Evolutionary conservation across 169 alveolate species (phyloP).

Genomic region (Cryptosporidium meleagridis): DNA sequence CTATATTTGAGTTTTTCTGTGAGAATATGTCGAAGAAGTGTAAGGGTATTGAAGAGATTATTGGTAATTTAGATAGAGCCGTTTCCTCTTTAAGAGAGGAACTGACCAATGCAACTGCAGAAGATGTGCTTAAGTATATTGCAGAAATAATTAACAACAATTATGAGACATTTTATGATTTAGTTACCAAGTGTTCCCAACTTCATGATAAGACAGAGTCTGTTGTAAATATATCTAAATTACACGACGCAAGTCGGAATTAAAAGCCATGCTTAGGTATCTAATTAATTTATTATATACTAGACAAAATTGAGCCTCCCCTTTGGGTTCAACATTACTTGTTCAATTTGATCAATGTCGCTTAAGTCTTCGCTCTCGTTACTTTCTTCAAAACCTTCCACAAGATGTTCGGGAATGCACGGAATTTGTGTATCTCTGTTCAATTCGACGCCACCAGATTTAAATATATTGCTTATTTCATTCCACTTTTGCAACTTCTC

Average conservation of each 20-base stretch:
- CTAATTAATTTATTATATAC: constrained; percentile 7
- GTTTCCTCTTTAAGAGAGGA: constrained; percentile 62
- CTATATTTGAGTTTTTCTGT: constrained; percentile 70
- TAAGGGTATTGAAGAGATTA: constrained; percentile 41
- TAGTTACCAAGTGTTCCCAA: constrained; percentile 52
- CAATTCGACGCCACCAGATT: neutral
- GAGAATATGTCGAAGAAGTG: constrained; percentile 65
- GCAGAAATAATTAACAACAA: constrained; percentile 44
- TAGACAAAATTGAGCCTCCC: constrained; percentile 39
- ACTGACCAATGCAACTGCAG: constrained; percentile 32
- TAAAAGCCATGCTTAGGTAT: neutral
- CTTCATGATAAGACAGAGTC: constrained; percentile 67
- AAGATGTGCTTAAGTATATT: constrained; percentile 33
- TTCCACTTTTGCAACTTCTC: constrained; percentile 77
- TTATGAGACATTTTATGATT: constrained; percentile 27
- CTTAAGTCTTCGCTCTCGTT: constrained; percentile 13
- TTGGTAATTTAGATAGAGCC: constrained; percentile 28
- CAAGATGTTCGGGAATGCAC: constrained; percentile 54
- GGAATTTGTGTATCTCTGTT: constrained; percentile 3
- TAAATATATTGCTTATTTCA: constrained; percentile 51
- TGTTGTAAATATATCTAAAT: constrained; percentile 41
- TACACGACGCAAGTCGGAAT: constrained; percentile 46
- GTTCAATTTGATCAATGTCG: constrained; percentile 38
- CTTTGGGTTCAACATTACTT: constrained; percentile 28
- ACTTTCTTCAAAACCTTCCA: constrained; percentile 10